Conservation (phyloP, 306 rosid species). For the Casuarina cunninghamiana region DNA sequence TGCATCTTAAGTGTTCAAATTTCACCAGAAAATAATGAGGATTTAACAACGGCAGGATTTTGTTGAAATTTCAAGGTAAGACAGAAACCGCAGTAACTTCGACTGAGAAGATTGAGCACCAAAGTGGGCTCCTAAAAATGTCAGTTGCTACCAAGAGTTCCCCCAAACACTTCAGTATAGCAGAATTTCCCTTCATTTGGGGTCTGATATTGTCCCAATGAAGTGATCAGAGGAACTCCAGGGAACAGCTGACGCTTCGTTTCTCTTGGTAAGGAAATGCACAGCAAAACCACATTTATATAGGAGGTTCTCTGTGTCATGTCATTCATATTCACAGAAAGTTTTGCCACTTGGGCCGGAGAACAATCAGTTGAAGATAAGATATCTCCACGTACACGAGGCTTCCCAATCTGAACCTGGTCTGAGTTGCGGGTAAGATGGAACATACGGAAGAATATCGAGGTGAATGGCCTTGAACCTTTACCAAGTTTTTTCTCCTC, state of each 20-base stretch:
- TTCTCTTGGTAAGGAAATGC: neutral
- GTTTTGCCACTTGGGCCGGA: neutral
- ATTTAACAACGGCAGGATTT: too few species aligned
- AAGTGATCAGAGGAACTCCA: slow-evolving; percentile 27
- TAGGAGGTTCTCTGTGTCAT: neutral
- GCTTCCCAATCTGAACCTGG: slow-evolving; percentile 27
- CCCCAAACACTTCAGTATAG: slow-evolving; percentile 30
- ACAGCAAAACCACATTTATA: neutral
- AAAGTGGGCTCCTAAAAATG: neutral
- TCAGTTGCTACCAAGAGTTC: slow-evolving; percentile 28
- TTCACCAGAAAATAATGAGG: too few species aligned
- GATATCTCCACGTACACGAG: neutral
- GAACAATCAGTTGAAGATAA: neutral
- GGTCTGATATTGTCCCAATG: neutral
- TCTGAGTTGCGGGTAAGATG: slow-evolving; percentile 18
- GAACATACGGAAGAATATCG: neutral
- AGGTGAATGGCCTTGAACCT: neutral
- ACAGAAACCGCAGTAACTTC: too few species aligned
- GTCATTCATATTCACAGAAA: neutral
- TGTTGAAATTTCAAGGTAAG: too few species aligned
- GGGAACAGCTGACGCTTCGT: slow-evolving; percentile 9
- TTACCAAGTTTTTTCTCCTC: neutral
- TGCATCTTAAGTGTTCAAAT: too few species aligned
- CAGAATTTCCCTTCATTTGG: neutral
- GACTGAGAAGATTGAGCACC: too few species aligned